These are phyloP conservation scores for Colletotrichum sp. DNA, from an alignment of 2,329 filamentous ascomycete species.

Conservation along the genomic window DNA sequence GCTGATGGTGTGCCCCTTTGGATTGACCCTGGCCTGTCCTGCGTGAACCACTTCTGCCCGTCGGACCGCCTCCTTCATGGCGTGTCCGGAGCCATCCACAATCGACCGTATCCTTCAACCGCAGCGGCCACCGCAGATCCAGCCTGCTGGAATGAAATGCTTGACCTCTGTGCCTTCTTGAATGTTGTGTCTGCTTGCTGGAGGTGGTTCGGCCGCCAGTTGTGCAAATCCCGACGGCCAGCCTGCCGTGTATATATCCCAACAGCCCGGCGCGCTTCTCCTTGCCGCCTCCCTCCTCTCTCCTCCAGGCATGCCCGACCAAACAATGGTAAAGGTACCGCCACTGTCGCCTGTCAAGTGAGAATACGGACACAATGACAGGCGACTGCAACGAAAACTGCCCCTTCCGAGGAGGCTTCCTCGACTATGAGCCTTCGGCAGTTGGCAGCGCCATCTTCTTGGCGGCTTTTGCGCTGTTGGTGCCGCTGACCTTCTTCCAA, in stretches of 20 bases:
- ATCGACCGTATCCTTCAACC: neutral
- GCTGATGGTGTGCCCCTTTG: conserved; percentile 18
- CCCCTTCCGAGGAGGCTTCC: conserved; percentile 39
- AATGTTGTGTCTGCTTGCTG: neutral
- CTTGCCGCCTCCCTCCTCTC: neutral
- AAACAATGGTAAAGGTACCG: conserved; percentile 11
- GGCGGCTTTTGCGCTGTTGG: conserved; percentile 41
- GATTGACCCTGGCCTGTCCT: conserved; percentile 3
- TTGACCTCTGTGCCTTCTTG: neutral
- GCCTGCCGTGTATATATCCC: conserved; percentile 19
- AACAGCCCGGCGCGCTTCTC: neutral
- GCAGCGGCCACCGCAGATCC: neutral
- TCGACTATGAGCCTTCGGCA: conserved; percentile 39
- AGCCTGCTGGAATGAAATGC: neutral
- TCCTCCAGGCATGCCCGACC: conserved; percentile 13
- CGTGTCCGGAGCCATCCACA: neutral
- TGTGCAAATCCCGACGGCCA: neutral
- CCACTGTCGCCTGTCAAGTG: conserved; percentile 21
- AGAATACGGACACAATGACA: conserved; percentile 31
- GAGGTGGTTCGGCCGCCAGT: neutral
- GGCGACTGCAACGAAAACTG: conserved; percentile 36
- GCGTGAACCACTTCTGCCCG: neutral
- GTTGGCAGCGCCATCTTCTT: conserved; percentile 46
- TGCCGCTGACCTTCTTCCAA: conserved; percentile 40
- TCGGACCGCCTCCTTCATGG: conserved; percentile 10